Base-by-base conservation (phyloP, 106 monocot species). In the Platanthera guangdongensis region DNA sequence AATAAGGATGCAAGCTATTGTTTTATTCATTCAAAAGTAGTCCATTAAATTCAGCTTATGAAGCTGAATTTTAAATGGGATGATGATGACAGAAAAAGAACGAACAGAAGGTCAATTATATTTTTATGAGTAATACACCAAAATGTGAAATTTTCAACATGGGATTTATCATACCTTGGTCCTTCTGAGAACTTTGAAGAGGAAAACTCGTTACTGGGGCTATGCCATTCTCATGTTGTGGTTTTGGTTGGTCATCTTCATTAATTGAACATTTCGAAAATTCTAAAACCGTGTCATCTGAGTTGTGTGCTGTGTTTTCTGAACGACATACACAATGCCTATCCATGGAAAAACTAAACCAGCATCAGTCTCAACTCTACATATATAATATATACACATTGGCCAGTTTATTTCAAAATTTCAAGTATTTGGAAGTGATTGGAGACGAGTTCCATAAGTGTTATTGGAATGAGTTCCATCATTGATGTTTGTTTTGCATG, bases 221-320 rank as follows among this genome's bases (percentile, higher is more conserved):
- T 18, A 30, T 25, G 55, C 60, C 52, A 72, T 52, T 76, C 47
- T 81, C 78, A 4, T 54, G 67, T 79, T 82, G 81, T 16, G 74
- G 79, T 68, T 72, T 60, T 77, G 71, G 21, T 68, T 86, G 79
- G 63, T 63, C 79, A 79, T 49, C 50, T 74, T 84, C 84, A 25
- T 80, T 86, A 74, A 89, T 86, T 74, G 67, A 80, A 84, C 89
- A 89, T 74, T 84, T 89, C 9, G 84, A 79, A 46, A 86, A 64
- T 77, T 86, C 86, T 63, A 82, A 79, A 57, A 71, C 74, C 13
- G 84, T 69, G n/a, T 76, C 75, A 13, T 64, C 57, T 82, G 89
- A 79, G 74, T 68, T 86, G 12, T 81, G 89, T 49, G 52, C 39
- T 47, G 64, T 72, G 60, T 78, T 81, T 48, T 86, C 86, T 28